Evolutionary conservation across 163 green algal genomes (phyloP), one percentile per base, ranked within the genome.

Genomic region (Chlamydomonas reinhardtii): DNA sequence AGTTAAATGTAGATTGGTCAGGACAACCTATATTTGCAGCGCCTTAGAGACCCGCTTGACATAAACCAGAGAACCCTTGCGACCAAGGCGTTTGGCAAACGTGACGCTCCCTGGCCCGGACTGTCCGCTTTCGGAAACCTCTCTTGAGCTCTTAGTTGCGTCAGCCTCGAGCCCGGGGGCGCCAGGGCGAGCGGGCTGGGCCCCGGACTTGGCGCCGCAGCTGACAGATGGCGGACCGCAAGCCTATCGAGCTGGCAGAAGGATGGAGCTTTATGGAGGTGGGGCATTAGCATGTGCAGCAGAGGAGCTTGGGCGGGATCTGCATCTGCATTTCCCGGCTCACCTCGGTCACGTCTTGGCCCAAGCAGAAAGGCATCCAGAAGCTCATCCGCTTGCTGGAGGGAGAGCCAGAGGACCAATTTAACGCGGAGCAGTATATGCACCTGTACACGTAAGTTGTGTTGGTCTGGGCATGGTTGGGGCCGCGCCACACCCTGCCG

Each of bases 381-480:
- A 99, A 99, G 94, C 95, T 99, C 14, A 98, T 98, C 76, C 91
- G 92, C 0, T 83, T 99, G 0, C 80, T 99, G 59, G 97, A 99
- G 83, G 95, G 93, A 25, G 92, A 98, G 68, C 85, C 59, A 20
- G 89, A 95, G 27, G 92, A 97, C 74, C 93, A 97, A 65, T 99
- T 99, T 92, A 98, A 94, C 48, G 94, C 96, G 4, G 95, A 99
- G 82, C 93, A 99, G 89, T 99, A 99, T 90, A 99, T 99, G 96
- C 94, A 93, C 79, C 93, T 99, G 27, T 99, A 99, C 93, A 99
- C 98, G 97, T 99, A 74, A 90, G 92, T 43, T 4, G 68, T n/a
- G n/a, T n/a, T n/a, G n/a, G n/a, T n/a, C n/a, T n/a, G n/a, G n/a
- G n/a, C n/a, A n/a, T n/a, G n/a, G n/a, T n/a, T n/a, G n/a, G n/a